Conservation (phyloP, 352 stramenopile genomes). For the Phytopythium oedochilum region DNA sequence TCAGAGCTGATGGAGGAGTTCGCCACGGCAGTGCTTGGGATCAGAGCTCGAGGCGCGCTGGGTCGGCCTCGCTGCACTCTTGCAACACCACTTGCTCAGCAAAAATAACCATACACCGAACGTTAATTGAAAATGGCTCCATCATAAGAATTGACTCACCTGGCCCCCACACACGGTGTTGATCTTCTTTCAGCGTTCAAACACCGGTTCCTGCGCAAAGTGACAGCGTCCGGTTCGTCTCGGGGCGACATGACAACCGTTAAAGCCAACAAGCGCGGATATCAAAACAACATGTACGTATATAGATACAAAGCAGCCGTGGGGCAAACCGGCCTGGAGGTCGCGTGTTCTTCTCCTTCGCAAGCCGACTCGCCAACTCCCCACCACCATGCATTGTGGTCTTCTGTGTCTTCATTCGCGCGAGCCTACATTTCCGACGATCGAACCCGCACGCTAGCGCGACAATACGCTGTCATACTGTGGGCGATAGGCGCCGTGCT, state of each 20-base stretch:
- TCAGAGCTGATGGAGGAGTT: neutral
- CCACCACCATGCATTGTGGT: too few species aligned
- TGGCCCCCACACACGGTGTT: neutral
- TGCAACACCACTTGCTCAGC: too few species aligned
- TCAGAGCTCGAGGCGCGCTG: neutral
- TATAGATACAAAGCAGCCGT: neutral
- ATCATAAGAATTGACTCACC: neutral
- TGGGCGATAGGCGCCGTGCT: constrained; percentile 29
- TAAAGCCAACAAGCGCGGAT: neutral
- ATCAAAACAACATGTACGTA: neutral
- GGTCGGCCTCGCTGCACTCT: neutral
- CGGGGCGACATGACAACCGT: too few species aligned
- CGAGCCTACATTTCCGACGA: neutral
- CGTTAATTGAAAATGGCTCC: neutral
- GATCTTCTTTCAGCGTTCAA: too few species aligned
- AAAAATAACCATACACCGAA: neutral
- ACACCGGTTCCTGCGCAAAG: too few species aligned
- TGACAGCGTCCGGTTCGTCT: too few species aligned
- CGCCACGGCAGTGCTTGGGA: neutral
- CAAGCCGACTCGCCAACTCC: neutral
- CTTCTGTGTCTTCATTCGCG: too few species aligned
- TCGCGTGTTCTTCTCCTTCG: neutral
- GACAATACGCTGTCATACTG: constrained; percentile 71
- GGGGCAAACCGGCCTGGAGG: neutral
- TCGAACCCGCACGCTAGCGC: constrained; percentile 15